Percentiles rank a stretch among this genome's conserved stretches.
phyloP scores from a whole-genome alignment of 1,139 yeast genomes.

The Taphrina communis region DNA sequence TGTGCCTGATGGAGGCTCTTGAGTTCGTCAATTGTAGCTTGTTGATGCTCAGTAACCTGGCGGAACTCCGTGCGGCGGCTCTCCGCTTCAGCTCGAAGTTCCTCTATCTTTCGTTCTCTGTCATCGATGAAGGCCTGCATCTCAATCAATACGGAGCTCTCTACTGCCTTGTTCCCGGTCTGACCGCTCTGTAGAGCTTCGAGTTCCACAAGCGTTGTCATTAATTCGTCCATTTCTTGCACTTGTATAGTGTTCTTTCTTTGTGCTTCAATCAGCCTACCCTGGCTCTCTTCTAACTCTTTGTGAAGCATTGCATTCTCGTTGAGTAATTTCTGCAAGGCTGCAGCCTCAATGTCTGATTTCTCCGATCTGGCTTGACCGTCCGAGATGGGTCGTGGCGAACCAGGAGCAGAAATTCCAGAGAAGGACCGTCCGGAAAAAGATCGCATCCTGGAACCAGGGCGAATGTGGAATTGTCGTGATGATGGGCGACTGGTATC shows the following conservation, averaged over 20 bases:
- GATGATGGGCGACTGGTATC: conserved; percentile 1
- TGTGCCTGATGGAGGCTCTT: conserved; percentile 29
- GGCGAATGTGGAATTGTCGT: conserved; percentile 22
- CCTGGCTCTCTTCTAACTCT: conserved; percentile 15
- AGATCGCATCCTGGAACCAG: conserved; percentile 18
- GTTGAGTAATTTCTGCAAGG: conserved; percentile 28
- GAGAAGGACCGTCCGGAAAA: conserved; percentile 18
- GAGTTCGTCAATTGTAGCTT: conserved; percentile 31
- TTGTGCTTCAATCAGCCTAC: conserved; percentile 1
- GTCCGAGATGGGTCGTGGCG: conserved; percentile 2
- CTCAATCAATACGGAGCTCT: not conserved
- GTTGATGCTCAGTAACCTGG: conserved; percentile 33
- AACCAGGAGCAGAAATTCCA: not conserved
- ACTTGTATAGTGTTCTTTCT: conserved; percentile 27
- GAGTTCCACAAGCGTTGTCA: conserved; percentile 25
- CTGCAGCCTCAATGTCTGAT: conserved; percentile 15
- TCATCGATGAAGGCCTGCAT: conserved; percentile 27
- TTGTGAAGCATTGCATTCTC: conserved; percentile 31
- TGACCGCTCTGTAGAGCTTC: conserved; percentile 19
- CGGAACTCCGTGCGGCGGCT: conserved; percentile 26
- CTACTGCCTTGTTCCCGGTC: not conserved
- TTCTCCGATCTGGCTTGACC: not conserved
- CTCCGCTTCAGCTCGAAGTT: conserved; percentile 28
- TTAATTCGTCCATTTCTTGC: conserved; percentile 38
- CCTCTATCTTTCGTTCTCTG: conserved; percentile 26